Conservation (phyloP, 805 yeast genomes). For the Ogataea kodamae region DNA sequence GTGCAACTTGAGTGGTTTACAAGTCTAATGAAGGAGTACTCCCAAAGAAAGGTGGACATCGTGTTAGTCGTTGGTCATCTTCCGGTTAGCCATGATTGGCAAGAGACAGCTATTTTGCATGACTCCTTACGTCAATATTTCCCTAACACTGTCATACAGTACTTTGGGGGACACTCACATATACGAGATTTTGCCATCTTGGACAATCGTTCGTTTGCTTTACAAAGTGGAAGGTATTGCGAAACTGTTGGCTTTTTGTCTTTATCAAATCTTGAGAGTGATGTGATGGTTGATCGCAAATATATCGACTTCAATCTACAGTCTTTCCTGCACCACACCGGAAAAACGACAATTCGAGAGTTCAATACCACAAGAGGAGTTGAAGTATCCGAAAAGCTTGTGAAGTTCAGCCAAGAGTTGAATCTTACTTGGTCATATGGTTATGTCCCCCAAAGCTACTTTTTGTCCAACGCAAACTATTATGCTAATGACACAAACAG, state of each 20-base stretch:
- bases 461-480: slow-evolving; percentile 63
- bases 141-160: slow-evolving; percentile 68
- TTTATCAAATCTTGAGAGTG: slow-evolving; percentile 29
- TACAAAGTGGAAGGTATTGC: slow-evolving; percentile 92
- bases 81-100: slow-evolving; percentile 60
- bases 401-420: slow-evolving; percentile 39
- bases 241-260: slow-evolving; percentile 92
- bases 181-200: slow-evolving; percentile 74
- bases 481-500: slow-evolving; percentile 46
- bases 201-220: slow-evolving; percentile 65
- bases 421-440: slow-evolving; percentile 59
- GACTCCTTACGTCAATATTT: slow-evolving; percentile 49
- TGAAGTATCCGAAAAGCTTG: slow-evolving; percentile 43
- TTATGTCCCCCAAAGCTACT: slow-evolving; percentile 61
- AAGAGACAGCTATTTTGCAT: slow-evolving; percentile 49
- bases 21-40: slow-evolving; percentile 34
- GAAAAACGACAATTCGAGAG: slow-evolving; percentile 22
- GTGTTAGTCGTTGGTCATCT: slow-evolving; percentile 75
- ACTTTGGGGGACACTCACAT: slow-evolving; percentile 94
- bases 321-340: slow-evolving; percentile 66
- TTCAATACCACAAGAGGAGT: slow-evolving; percentile 59
- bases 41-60: slow-evolving; percentile 49
- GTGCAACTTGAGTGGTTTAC: slow-evolving; percentile 64
- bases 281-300: slow-evolving; percentile 44
- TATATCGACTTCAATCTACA: slow-evolving; percentile 80